Conservation (phyloP, 108 stramenopile species). For the Asterionellopsis glacialis region DNA sequence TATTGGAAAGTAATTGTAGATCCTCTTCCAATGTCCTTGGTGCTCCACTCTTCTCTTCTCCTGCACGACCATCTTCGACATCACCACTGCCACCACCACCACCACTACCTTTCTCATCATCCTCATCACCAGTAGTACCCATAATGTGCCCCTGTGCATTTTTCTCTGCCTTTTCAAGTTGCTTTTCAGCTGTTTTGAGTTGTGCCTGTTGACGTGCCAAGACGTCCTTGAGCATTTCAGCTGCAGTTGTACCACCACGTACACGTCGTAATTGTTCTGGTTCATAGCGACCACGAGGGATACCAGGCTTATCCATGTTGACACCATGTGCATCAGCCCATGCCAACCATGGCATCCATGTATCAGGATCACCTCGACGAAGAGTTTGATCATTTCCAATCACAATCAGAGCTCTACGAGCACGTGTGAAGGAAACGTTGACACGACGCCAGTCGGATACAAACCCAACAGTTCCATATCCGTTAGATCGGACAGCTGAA, state of each 20-base stretch:
- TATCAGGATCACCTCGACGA: constrained; percentile 83
- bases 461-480: constrained; percentile 93
- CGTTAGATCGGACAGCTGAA: constrained; percentile 94
- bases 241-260: constrained; percentile 89
- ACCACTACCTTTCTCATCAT: constrained; percentile 19
- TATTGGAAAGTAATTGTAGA: constrained; percentile 63
- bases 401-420: constrained; percentile 87
- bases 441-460: constrained; percentile 96
- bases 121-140: constrained; percentile 53
- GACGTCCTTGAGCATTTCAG: constrained; percentile 90
- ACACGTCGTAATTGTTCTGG: constrained; percentile 89
- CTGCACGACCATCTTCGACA: no score
- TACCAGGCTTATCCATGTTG: constrained; percentile 88
- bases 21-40: constrained; percentile 68
- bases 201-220: constrained; percentile 87
- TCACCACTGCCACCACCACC: neutral
- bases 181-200: constrained; percentile 68
- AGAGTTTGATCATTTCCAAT: constrained; percentile 91
- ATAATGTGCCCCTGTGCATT: constrained; percentile 85
- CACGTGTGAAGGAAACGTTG: constrained; percentile 99
- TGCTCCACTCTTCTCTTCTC: neutral
- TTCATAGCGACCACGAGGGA: constrained; percentile 84
- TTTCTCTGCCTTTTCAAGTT: constrained; percentile 75
- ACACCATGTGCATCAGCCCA: constrained; percentile 90
- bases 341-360: constrained; percentile 83